Evolutionary conservation across 352 stramenopile species (phyloP), one percentile per base, ranked within the genome.

Genomic region (Globisporangium barbulae): DNA sequence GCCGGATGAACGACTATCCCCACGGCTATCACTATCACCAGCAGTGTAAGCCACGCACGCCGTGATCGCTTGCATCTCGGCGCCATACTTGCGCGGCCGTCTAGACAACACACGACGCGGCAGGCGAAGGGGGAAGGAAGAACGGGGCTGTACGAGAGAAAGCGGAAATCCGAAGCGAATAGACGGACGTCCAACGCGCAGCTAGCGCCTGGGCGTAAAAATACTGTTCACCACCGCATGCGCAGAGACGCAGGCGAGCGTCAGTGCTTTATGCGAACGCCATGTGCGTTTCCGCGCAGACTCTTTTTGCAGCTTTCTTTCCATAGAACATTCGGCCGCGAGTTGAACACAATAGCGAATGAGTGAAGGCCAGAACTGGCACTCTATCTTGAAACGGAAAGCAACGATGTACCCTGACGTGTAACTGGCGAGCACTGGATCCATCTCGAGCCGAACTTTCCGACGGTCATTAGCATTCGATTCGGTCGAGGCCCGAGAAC

Each of bases 261-360:
- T 56, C 3, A 12, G 28, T 10, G 49, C 21, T 13, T 19, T 3
- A n/a, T 17, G 13, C 49, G 28, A 37, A n/a, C n/a, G 33, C 10
- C 33, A 37, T 12, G 10, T 9, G 33, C 33, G 7, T 37, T 9
- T 12, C 10, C 5, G 39, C 28, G 41, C 39, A 48, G 42, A 52
- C 37, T 17, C 22, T 30, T 25, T 25, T 19, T 19, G 1, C 15
- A 2, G 39, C 12, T 19, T 37, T 61, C 39, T 41, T 61, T 61
- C 55, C 55, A 61, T 33, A 30, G 55, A 61, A 58, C 30, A 8
- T 44, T 56, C 30, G 28, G 3, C 19, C 4, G 49, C 17, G 15
- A 21, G 37, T 45, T 17, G 13, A 7, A n/a, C 9, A 45, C n/a
- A n/a, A 45, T 6, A 7, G 39, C 15, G 7, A 7, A n/a, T 7